These are phyloP conservation scores for Geotrichum candidum DNA, from an alignment of 1,139 yeast genomes.

Conservation along the genomic window DNA sequence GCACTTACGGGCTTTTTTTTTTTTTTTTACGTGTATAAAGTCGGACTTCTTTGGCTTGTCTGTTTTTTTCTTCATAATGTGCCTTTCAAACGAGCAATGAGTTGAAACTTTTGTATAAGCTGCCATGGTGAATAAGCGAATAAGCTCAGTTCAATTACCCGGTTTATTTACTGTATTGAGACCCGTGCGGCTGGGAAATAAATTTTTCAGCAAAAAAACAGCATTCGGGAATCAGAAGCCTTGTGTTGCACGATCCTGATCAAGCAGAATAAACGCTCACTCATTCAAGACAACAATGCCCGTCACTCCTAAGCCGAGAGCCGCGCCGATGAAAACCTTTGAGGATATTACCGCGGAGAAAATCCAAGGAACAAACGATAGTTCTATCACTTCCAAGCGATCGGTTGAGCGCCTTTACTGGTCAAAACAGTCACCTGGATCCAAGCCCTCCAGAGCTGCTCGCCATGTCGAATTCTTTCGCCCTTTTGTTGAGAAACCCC, in stretches of 20 bases:
- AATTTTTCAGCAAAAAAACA: not conserved
- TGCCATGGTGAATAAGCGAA: not conserved
- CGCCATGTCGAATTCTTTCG: constrained; percentile 49
- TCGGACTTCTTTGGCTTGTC: too few species aligned
- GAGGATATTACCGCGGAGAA: constrained; percentile 36
- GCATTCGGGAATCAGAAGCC: not conserved
- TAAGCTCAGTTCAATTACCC: not conserved
- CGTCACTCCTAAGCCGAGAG: not conserved
- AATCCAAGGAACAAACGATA: constrained; percentile 78
- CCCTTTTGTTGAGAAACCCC: constrained; percentile 60
- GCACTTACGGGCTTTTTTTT: too few species aligned
- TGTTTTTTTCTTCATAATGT: too few species aligned
- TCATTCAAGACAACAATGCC: not conserved
- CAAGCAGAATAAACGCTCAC: not conserved
- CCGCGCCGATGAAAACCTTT: not conserved
- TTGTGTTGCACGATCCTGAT: not conserved
- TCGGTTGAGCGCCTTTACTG: constrained; percentile 68
- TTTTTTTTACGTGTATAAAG: too few species aligned
- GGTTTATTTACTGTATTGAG: not conserved
- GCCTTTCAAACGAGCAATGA: too few species aligned
- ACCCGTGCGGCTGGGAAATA: not conserved
- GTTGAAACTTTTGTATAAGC: not conserved
- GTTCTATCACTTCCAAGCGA: constrained; percentile 76
- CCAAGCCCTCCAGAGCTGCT: constrained; percentile 22
- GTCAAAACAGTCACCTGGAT: constrained; percentile 38